Evolutionary conservation across 2,329 filamentous ascomycete genomes (phyloP).

Genomic region (Blastomyces silverae): DNA sequence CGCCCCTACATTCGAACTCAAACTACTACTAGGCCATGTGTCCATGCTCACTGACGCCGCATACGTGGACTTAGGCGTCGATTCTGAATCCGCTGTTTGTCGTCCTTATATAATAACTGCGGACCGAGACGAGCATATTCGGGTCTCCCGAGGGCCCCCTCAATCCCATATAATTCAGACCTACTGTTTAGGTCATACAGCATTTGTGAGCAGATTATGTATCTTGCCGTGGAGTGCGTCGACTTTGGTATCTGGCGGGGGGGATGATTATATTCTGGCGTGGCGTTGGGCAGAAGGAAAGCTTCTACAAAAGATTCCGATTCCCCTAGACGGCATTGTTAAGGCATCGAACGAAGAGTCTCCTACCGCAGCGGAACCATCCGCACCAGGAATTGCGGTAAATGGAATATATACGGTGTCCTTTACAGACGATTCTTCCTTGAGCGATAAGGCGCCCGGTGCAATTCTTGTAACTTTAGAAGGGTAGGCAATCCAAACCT

Average conservation of each 20-base stretch:
- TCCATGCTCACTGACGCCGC: slow-evolving; percentile 80
- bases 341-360: neutral
- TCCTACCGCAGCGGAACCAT: neutral
- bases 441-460: slow-evolving; percentile 18
- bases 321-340: slow-evolving; percentile 20
- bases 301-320: slow-evolving; percentile 30
- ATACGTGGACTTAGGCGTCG: slow-evolving; percentile 45
- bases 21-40: slow-evolving; percentile 82
- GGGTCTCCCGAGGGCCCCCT: slow-evolving; percentile 71
- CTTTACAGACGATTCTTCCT: slow-evolving; percentile 23
- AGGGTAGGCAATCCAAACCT: slow-evolving; percentile 44
- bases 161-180: slow-evolving; percentile 83
- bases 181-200: slow-evolving; percentile 80
- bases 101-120: slow-evolving; percentile 59
- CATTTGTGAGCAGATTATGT: slow-evolving; percentile 74
- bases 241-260: slow-evolving; percentile 77
- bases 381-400: slow-evolving; percentile 38
- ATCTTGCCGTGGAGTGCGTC: slow-evolving; percentile 52
- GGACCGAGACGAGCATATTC: slow-evolving; percentile 76
- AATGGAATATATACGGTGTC: slow-evolving; percentile 46
- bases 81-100: slow-evolving; percentile 43
- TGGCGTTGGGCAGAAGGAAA: slow-evolving; percentile 66
- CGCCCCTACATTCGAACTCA: slow-evolving; percentile 60
- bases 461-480: slow-evolving; percentile 51
- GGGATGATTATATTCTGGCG: slow-evolving; percentile 67